Evolutionary conservation across 2,329 filamentous ascomycete species (phyloP), one percentile per base, ranked within the genome.

Genomic region (Trichoderma arundinaceum): DNA sequence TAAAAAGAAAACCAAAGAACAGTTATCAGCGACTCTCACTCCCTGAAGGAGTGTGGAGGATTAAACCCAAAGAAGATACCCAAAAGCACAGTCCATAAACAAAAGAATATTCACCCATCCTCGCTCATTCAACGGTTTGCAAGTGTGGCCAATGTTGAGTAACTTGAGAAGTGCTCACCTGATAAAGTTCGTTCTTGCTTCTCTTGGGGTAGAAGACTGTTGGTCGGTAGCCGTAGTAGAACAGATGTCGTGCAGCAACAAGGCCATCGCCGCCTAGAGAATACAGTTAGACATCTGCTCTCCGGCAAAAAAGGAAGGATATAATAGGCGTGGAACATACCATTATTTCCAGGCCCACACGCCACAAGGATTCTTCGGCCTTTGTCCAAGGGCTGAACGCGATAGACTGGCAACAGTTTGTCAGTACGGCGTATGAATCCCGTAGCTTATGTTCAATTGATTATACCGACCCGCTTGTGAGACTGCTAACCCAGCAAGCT

Each of bases 201-300:
- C 92, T 87, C 78, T 98, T 98, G 0, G 95, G 95, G 74, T 96
- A 98, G 81, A 95, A 98, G 51, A 99, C 83, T 8, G 88, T 90
- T 3, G 94, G 94, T 28, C 86, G 86, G 79, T 98, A 99, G 68
- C 95, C 94, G 76, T 96, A 98, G 74, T 97, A 91, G 75, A 87
- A 88, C 5, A 99, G 85, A 78, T 99, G 95, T 32, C 95, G 89
- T 61, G 95, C 95, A 54, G 94, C 94, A 33, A 99, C 95, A 3
- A 99, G 86, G 2, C 95, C 95, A 77, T 99, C 95, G 43, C 95
- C 95, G 68, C 95, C 92, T 94, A 61, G 38, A 49, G 84, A 85
- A 44, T 5, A 17, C 6, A 32, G 59, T 64, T 28, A 64, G 52
- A 15, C 15, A 13, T 22, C 17, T 33, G 32, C 39, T 54, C 38